Percentiles rank a stretch among this genome's conserved stretches.
phyloP scores from a whole-genome alignment of 108 stramenopile genomes.

The Conticribra guillardii region DNA sequence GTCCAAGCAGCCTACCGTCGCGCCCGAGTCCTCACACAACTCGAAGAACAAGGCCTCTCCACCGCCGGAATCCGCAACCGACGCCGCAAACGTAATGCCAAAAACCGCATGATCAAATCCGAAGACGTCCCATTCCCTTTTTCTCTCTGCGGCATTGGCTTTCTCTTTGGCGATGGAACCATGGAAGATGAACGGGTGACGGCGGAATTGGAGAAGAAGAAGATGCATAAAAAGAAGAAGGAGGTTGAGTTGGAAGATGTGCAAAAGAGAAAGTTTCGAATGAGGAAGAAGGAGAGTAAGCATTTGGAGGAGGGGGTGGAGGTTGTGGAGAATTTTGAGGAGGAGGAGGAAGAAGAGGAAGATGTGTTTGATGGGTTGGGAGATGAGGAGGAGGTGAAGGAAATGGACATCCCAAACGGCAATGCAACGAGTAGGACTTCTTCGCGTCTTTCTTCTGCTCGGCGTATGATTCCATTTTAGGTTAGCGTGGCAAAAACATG shows the following conservation, averaged over 20 bases:
- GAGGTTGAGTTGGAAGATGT: constrained; percentile 54
- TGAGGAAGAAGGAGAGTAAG: constrained; percentile 50
- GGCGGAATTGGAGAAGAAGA: constrained; percentile 48
- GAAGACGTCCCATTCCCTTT: constrained; percentile 63
- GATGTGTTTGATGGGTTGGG: no score
- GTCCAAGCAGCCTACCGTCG: constrained; percentile 75
- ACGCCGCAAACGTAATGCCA: constrained; percentile 57
- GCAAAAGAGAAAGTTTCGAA: constrained; percentile 52
- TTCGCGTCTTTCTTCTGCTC: no score
- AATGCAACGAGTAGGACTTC: no score
- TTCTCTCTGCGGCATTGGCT: constrained; percentile 63
- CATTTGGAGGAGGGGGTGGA: constrained; percentile 58
- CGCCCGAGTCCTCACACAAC: constrained; percentile 46
- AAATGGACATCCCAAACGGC: no score
- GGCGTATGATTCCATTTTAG: no score
- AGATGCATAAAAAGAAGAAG: constrained; percentile 51
- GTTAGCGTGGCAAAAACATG: no score
- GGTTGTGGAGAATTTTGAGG: constrained; percentile 53
- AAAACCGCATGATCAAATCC: constrained; percentile 12
- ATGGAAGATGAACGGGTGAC: constrained; percentile 58
- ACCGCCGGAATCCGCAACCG: constrained; percentile 77
- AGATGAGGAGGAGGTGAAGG: no score
- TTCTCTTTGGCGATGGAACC: constrained; percentile 69
- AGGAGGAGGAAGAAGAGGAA: constrained; percentile 1
- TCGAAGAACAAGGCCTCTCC: constrained; percentile 59